Conservation (phyloP, 2,329 filamentous ascomycete genomes). For the Didymella exigua region DNA sequence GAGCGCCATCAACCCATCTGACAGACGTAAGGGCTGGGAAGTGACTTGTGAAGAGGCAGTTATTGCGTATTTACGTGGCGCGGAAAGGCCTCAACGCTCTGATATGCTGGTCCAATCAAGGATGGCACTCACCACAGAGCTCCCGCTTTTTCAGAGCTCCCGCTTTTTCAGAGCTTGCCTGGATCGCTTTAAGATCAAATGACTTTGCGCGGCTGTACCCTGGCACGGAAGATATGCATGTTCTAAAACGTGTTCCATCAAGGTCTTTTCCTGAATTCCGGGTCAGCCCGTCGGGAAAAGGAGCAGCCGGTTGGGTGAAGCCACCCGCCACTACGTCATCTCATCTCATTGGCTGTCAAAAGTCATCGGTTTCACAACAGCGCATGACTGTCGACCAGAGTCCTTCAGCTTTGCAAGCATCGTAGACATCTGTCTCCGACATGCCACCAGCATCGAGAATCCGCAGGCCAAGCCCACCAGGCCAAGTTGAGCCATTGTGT, state of each 20-base stretch:
- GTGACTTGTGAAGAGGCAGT: neutral
- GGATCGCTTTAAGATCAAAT: neutral
- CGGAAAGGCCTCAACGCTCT: neutral
- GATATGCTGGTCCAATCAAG: neutral
- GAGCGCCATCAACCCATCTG: neutral
- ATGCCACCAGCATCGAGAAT: neutral
- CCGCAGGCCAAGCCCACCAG: neutral
- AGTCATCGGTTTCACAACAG: neutral
- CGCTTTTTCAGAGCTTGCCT: constrained; percentile 3
- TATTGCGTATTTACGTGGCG: neutral
- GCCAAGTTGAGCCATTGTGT: neutral
- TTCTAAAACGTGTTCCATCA: neutral
- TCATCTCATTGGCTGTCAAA: neutral
- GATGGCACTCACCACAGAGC: neutral
- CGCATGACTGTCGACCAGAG: neutral
- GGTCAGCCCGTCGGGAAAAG: neutral
- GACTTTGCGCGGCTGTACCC: neutral
- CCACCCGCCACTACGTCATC: constrained; percentile 1
- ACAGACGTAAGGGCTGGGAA: neutral
- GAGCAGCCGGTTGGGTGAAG: neutral
- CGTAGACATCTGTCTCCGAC: neutral
- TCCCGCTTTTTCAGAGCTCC: constrained; percentile 1
- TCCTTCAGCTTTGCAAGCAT: neutral
- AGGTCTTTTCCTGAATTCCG: neutral
- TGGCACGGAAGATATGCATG: neutral